phyloP scores from a whole-genome alignment of 352 stramenopile genomes.

The Phytophthora pinifolia region DNA sequence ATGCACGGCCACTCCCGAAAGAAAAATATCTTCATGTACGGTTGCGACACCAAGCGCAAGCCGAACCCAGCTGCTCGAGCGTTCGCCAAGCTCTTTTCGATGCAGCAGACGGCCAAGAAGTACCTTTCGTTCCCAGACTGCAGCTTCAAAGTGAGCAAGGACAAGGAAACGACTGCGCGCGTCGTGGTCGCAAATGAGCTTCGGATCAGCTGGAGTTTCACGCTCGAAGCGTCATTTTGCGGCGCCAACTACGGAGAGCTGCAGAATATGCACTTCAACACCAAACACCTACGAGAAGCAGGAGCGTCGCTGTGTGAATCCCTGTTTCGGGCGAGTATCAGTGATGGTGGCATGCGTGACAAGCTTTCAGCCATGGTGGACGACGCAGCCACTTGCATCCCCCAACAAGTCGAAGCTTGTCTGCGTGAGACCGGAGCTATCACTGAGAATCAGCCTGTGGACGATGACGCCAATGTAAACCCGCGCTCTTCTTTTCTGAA shows the following conservation, averaged over 20 bases:
- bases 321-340: constrained; percentile 45
- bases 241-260: constrained; percentile 72
- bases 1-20: constrained; percentile 93
- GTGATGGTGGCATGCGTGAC: constrained; percentile 35
- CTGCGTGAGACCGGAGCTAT: constrained; percentile 37
- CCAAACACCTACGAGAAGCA: constrained; percentile 49
- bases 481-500: constrained; percentile 18
- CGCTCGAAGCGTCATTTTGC: constrained; percentile 88
- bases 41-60: constrained; percentile 90
- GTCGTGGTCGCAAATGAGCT: constrained; percentile 85
- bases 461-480: constrained; percentile 16
- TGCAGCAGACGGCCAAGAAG: constrained; percentile 63
- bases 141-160: constrained; percentile 81
- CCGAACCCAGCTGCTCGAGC: constrained; percentile 67
- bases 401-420: constrained; percentile 36
- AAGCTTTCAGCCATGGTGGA: constrained; percentile 31
- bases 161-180: constrained; percentile 79
- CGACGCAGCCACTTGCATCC: constrained; percentile 37
- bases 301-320: constrained; percentile 53
- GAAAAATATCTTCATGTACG: constrained; percentile 96
- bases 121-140: constrained; percentile 70
- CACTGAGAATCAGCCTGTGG: constrained; percentile 8
- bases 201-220: constrained; percentile 78
- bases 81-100: constrained; percentile 75
- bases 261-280: constrained; percentile 68